phyloP scores from a whole-genome alignment of 2,329 filamentous ascomycete genomes.

The Aspergillus sp. region DNA sequence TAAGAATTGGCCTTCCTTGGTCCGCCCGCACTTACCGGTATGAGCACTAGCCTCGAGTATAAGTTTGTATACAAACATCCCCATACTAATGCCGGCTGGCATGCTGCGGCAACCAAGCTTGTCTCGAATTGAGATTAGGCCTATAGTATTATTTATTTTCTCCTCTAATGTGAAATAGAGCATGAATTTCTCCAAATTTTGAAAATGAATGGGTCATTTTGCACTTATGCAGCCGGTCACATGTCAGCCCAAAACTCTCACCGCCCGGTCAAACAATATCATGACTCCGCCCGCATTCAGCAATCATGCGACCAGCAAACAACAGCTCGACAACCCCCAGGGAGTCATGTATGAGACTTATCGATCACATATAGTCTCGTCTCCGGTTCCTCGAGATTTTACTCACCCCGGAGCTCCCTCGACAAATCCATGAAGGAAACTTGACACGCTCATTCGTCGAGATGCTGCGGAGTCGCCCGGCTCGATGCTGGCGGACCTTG shows the following conservation, averaged over 20 bases:
- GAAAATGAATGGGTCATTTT: neutral
- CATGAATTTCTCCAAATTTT: neutral
- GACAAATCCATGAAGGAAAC: slow-evolving; percentile 14
- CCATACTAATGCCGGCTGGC: neutral
- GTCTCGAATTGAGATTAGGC: too few relatives aligned
- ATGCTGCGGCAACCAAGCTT: neutral
- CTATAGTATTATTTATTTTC: neutral
- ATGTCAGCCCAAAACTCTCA: slow-evolving; percentile 18
- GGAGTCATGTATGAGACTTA: slow-evolving; percentile 20
- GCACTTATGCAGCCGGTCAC: slow-evolving; percentile 10
- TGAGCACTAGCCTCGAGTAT: neutral
- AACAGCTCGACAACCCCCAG: neutral
- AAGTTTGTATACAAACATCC: neutral
- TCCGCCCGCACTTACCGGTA: neutral
- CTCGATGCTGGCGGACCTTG: slow-evolving; percentile 32
- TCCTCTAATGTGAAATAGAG: neutral
- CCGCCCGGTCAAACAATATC: slow-evolving; percentile 13
- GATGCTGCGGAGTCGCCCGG: slow-evolving; percentile 37
- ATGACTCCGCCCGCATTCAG: slow-evolving; percentile 6
- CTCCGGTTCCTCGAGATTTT: slow-evolving; percentile 12
- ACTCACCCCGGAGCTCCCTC: neutral
- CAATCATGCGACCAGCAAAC: slow-evolving; percentile 8
- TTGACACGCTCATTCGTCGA: slow-evolving; percentile 26
- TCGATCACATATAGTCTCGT: slow-evolving; percentile 10
- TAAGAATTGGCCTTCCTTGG: neutral